A percentile compares a stretch with the other conserved stretches of the same genome.
These are phyloP conservation scores for Clitopilus passeckerianus DNA, from an alignment of 768 basidiomycete genomes.

Conservation along the genomic window DNA sequence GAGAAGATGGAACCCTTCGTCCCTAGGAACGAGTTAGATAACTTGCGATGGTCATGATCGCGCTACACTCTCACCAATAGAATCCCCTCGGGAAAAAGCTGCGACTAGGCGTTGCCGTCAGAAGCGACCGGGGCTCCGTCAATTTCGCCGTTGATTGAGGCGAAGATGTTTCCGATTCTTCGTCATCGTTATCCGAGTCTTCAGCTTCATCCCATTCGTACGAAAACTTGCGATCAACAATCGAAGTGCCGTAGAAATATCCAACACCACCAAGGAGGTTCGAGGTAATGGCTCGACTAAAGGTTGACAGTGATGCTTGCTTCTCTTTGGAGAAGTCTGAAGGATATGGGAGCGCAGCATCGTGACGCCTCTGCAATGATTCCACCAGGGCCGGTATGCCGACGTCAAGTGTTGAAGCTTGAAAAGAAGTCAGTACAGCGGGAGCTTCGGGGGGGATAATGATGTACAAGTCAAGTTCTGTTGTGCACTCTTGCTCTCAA, in stretches of 20 bases:
- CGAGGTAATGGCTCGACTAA: slow-evolving; percentile 86
- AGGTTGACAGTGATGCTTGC: slow-evolving; percentile 48
- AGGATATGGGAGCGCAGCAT: slow-evolving; percentile 63
- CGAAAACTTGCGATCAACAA: slow-evolving; percentile 79
- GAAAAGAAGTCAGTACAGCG: slow-evolving; percentile 1
- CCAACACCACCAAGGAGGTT: slow-evolving; percentile 92
- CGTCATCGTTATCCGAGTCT: slow-evolving; percentile 25
- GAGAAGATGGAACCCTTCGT: slow-evolving; percentile 94
- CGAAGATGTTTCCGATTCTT: slow-evolving; percentile 28
- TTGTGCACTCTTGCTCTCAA: slow-evolving; percentile 68
- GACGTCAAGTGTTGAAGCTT: slow-evolving; percentile 62
- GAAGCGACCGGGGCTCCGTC: slow-evolving; percentile 68
- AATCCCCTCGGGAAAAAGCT: slow-evolving; percentile 98
- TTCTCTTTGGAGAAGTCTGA: slow-evolving; percentile 44
- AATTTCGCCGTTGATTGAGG: slow-evolving; percentile 50
- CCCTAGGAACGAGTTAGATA: slow-evolving; percentile 45
- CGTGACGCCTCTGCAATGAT: slow-evolving; percentile 65
- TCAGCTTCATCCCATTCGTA: slow-evolving; percentile 88
- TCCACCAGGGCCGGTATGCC: slow-evolving; percentile 64
- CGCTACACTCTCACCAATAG: slow-evolving; percentile 70
- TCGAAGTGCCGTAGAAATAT: slow-evolving; percentile 89
- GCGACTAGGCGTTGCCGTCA: slow-evolving; percentile 92
- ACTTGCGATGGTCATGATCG: neutral
- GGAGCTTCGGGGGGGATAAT: neutral
- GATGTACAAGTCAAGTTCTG: slow-evolving; percentile 61